phyloP scores from a whole-genome alignment of 148 eudicot species.

The Rhododendron simsii region DNA sequence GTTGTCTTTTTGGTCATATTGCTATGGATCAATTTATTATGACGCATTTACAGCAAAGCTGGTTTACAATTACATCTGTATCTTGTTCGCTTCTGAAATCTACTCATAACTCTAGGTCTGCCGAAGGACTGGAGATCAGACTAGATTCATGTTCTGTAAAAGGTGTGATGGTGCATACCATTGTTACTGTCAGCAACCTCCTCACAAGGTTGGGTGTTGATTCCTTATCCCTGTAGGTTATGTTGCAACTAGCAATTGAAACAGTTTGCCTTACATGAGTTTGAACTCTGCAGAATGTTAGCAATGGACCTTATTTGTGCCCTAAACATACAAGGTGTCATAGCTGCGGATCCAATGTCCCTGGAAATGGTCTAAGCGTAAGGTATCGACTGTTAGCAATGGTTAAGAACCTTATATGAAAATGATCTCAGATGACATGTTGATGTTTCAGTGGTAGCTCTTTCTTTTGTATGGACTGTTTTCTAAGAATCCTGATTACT shows the following conservation, averaged over 20 bases:
- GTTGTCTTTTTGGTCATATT: background rate
- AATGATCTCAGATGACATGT: background rate
- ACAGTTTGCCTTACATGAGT: background rate
- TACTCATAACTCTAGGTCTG: conserved; percentile 49
- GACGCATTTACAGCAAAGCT: background rate
- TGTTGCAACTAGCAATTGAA: background rate
- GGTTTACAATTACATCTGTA: background rate
- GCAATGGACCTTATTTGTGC: conserved; percentile 91
- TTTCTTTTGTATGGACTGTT: background rate
- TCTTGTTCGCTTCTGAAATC: background rate
- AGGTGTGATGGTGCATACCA: conserved; percentile 97
- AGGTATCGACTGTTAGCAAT: conserved; percentile 41
- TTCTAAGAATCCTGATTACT: background rate
- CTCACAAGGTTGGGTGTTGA: conserved; percentile 65
- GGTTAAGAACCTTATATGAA: background rate
- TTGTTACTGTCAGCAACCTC: conserved; percentile 98
- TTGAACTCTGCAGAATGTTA: conserved; percentile 65
- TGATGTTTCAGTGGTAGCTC: background rate
- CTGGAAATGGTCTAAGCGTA: conserved; percentile 88
- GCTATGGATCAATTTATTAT: background rate
- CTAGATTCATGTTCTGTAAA: conserved; percentile 84
- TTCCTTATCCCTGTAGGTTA: background rate
- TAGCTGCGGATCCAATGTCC: conserved; percentile 86
- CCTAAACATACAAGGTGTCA: conserved; percentile 97
- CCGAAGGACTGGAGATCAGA: conserved; percentile 84